These are phyloP conservation scores for Fusarium virguliforme DNA, from an alignment of 2,329 filamentous ascomycete species.

Conservation along the genomic window DNA sequence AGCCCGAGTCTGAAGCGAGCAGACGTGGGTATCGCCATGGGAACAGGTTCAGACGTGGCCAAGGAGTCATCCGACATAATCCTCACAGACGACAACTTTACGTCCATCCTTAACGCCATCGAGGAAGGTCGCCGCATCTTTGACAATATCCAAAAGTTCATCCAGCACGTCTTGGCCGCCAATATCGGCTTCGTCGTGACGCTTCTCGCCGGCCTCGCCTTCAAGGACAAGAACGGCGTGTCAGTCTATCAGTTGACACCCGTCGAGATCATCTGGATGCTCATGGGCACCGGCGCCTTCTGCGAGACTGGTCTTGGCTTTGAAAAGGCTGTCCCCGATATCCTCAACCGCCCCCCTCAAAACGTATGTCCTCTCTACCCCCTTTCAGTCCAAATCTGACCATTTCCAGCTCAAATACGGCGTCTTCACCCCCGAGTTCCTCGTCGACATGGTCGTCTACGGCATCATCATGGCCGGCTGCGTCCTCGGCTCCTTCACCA, in stretches of 20 bases:
- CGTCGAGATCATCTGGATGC: constrained; percentile 82
- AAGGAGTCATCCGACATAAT: constrained; percentile 77
- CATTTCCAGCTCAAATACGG: constrained; percentile 59
- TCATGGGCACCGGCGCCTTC: constrained; percentile 80
- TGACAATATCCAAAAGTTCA: constrained; percentile 81
- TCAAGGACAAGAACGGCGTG: constrained; percentile 76
- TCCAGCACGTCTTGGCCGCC: constrained; percentile 75
- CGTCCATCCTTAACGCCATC: constrained; percentile 60
- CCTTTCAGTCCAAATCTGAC: not conserved
- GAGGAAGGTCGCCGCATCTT: constrained; percentile 79
- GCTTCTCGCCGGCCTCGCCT: constrained; percentile 77
- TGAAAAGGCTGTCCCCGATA: constrained; percentile 76
- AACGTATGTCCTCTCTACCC: constrained; percentile 18
- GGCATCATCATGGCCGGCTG: constrained; percentile 76
- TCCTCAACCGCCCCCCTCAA: constrained; percentile 75
- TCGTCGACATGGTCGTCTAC: constrained; percentile 75
- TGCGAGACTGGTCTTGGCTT: constrained; percentile 82
- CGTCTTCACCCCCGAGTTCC: constrained; percentile 76
- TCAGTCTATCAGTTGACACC: constrained; percentile 80
- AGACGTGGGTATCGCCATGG: constrained; percentile 82
- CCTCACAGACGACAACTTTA: constrained; percentile 79
- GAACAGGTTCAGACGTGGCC: constrained; percentile 77
- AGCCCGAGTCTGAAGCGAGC: constrained; percentile 77
- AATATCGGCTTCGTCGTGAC: constrained; percentile 79
- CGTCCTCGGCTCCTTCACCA: constrained; percentile 70